Conservation (phyloP, 73 alveolate genomes). For the Paramecium primaurelia region DNA sequence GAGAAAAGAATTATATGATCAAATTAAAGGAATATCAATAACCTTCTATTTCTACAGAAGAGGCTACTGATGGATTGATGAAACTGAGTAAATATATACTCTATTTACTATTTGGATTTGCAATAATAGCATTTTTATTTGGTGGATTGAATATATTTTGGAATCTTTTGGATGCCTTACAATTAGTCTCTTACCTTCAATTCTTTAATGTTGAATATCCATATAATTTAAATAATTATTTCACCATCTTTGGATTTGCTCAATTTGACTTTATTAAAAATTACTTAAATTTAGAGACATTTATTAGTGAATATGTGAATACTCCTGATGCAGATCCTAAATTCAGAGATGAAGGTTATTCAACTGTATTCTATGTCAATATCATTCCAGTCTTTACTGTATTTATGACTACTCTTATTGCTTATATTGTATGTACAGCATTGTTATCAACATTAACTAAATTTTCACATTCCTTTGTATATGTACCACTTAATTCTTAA, state of each 20-base stretch:
- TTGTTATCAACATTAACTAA: background rate
- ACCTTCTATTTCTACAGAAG: background rate
- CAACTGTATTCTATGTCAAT: conserved; percentile 28
- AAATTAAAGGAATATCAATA: background rate
- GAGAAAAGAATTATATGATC: background rate
- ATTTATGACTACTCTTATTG: background rate
- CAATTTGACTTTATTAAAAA: background rate
- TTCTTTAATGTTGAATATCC: background rate
- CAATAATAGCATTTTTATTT: conserved; percentile 13
- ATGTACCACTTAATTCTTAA: background rate
- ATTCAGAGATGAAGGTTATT: conserved; percentile 16
- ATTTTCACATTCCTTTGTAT: background rate
- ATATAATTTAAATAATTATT: background rate
- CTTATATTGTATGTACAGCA: background rate
- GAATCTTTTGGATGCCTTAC: conserved; percentile 5
- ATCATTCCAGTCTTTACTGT: background rate
- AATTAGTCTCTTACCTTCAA: background rate
- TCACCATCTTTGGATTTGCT: conserved; percentile 41
- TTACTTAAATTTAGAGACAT: background rate
- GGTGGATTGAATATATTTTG: conserved; percentile 25
- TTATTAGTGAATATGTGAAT: background rate
- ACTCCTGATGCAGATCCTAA: conserved; percentile 33
- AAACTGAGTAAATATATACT: background rate
- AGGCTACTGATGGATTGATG: conserved; percentile 21
- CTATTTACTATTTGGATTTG: conserved; percentile 4